Evolutionary conservation across 2,329 filamentous ascomycete species (phyloP), one percentile per base, ranked within the genome.

Genomic region (Exophiala aquamarina): DNA sequence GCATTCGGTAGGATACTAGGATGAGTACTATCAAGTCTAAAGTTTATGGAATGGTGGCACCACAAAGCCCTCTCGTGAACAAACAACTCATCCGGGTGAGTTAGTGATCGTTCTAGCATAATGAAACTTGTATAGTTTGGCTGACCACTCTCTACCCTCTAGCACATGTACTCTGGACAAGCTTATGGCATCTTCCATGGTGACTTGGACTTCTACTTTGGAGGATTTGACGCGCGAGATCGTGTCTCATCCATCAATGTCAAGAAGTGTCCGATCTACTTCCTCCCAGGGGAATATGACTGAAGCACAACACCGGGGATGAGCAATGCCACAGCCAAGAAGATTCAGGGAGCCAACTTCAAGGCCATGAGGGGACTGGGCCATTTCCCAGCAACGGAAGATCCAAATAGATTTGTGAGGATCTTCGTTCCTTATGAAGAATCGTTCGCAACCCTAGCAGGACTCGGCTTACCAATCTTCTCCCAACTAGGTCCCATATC

Each of bases 121-220:
- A 14, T 34, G 2, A 20, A 14, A 8, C 20, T 14, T 43, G 35
- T 37, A 9, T 1, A 32, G 9, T 14, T 6, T 26, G 11, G 11
- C 11, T 26, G 11, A 6, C 14, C 6, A 34, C 17, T 7, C 32
- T 34, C 14, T 5, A n/a, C 6, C 18, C 28, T 34, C 13, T 32
- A 49, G 73, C 74, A 76, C 50, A 48, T 70, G 9, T 76, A 76
- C 57, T 71, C 66, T 4, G 66, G 67, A 0, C 73, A 76, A 62
- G 73, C 74, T 1, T 77, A 76, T 47, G 73, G 72, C 2, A 73
- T 76, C 39, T 76, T 77, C 64, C 73, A 76, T 56, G 73, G 73
- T 18, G 72, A 76, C 49, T 60, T 76, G 13, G 71, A 76, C 58
- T 76, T 76, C 59, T 76, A 74, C 63, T 76, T 76, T 42, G 70